phyloP scores from a whole-genome alignment of 2,329 filamentous ascomycete species.

The Colletotrichum godetiae region DNA sequence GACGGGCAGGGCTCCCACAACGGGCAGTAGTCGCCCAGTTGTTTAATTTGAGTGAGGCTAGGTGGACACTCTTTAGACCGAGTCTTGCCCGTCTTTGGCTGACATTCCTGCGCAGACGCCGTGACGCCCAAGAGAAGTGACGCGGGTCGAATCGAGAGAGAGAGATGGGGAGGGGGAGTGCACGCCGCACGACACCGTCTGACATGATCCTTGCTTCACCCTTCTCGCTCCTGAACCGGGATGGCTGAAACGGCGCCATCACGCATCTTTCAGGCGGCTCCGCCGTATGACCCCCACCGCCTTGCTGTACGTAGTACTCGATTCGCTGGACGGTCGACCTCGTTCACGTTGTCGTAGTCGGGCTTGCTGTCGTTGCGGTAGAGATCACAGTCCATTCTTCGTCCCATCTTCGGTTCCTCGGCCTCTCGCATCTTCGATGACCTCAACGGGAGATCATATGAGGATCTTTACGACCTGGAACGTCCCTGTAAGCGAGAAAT shows the following conservation, averaged over 20 bases:
- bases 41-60: constrained; percentile 34
- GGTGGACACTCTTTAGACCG: constrained; percentile 9
- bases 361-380: neutral
- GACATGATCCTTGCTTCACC: constrained; percentile 20
- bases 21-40: constrained; percentile 19
- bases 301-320: neutral
- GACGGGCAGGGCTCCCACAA: constrained; percentile 21
- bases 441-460: neutral
- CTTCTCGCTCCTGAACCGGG: constrained; percentile 18
- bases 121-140: neutral
- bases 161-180: neutral
- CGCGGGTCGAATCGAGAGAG: neutral
- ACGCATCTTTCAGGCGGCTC: constrained; percentile 34
- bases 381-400: neutral
- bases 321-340: neutral
- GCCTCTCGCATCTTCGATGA: constrained; percentile 16
- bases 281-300: constrained; percentile 11
- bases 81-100: constrained; percentile 13
- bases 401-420: constrained; percentile 29
- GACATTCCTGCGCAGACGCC: neutral
- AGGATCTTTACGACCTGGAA: neutral
- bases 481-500: constrained; percentile 5
- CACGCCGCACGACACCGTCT: neutral
- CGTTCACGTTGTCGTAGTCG: neutral
- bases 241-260: constrained; percentile 32